Percentiles rank a stretch among this genome's conserved stretches.
Conservation (phyloP, 2,329 filamentous ascomycete species). For the Colletotrichum ledebouriae region DNA sequence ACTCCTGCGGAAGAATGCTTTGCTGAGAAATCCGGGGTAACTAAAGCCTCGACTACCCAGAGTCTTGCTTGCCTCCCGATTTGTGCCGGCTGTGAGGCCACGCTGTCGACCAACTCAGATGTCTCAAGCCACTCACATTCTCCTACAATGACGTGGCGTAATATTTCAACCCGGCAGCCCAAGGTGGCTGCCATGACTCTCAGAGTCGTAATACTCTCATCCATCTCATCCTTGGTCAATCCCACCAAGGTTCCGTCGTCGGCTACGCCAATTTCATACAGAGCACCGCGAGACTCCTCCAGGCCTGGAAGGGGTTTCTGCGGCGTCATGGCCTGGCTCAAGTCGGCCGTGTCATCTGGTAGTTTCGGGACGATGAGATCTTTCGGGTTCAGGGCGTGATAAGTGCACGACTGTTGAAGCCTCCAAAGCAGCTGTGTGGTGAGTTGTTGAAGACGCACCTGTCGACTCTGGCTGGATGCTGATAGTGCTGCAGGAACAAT, state of each 20-base stretch:
- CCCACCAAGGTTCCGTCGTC: conserved; percentile 94
- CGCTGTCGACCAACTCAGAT: conserved; percentile 49
- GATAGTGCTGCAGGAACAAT: conserved; percentile 40
- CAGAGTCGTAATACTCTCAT: conserved; percentile 88
- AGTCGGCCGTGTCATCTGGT: conserved; percentile 71
- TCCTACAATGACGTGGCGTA: conserved; percentile 87
- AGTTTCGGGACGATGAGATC: conserved; percentile 82
- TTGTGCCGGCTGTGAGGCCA: conserved; percentile 44
- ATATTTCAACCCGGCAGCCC: conserved; percentile 85
- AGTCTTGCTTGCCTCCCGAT: conserved; percentile 66
- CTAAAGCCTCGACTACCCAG: conserved; percentile 90
- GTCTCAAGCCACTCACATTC: conserved; percentile 80
- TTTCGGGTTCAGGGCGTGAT: conserved; percentile 84
- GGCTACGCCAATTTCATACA: conserved; percentile 97
- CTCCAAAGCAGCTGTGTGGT: conserved; percentile 97
- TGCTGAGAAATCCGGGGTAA: conserved; percentile 77
- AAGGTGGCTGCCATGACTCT: conserved; percentile 92
- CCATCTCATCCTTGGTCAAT: conserved; percentile 89
- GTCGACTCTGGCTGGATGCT: conserved; percentile 76
- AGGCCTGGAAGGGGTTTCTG: conserved; percentile 79
- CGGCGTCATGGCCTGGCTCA: conserved; percentile 61
- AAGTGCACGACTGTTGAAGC: conserved; percentile 92
- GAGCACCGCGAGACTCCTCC: conserved; percentile 90
- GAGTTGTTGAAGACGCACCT: conserved; percentile 88
- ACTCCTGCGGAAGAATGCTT: conserved; percentile 44